A percentile compares a stretch with the other conserved stretches of the same genome.
phyloP scores from a whole-genome alignment of 2,329 filamentous ascomycete species.

The Phialophora macrospora region DNA sequence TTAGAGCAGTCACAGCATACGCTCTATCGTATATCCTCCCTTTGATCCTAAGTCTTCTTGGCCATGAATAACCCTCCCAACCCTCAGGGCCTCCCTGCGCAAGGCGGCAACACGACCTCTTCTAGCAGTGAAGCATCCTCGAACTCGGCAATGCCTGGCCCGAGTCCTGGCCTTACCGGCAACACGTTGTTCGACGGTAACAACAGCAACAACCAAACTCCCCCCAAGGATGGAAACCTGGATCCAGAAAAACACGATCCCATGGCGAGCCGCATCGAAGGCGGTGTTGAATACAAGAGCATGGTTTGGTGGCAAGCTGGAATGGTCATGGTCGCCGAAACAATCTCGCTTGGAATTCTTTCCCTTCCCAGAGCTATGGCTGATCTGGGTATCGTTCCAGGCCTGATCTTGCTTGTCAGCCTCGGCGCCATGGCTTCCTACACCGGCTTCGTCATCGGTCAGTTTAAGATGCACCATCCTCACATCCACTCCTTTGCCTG shows the following conservation, averaged over 20 bases:
- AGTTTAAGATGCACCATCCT: slow-evolving; percentile 59
- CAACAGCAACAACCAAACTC: slow-evolving; percentile 1
- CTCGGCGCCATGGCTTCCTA: slow-evolving; percentile 64
- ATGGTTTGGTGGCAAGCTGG: slow-evolving; percentile 37
- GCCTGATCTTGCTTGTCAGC: slow-evolving; percentile 59
- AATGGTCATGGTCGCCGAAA: slow-evolving; percentile 62
- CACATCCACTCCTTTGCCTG: slow-evolving; percentile 70
- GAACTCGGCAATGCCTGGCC: not conserved
- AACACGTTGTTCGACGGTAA: slow-evolving; percentile 8
- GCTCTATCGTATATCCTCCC: not conserved
- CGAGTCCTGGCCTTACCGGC: slow-evolving; percentile 5
- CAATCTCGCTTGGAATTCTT: slow-evolving; percentile 63
- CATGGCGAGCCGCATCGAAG: slow-evolving; percentile 27
- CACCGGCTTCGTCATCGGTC: slow-evolving; percentile 64
- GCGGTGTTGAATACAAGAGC: slow-evolving; percentile 33
- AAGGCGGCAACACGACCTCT: not conserved
- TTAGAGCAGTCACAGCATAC: slow-evolving; percentile 6
- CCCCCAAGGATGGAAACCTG: slow-evolving; percentile 16
- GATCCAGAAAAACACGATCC: slow-evolving; percentile 21
- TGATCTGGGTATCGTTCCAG: slow-evolving; percentile 58
- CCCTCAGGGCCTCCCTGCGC: not conserved
- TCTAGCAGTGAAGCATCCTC: slow-evolving; percentile 2
- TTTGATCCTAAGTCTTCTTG: slow-evolving; percentile 13
- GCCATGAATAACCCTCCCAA: slow-evolving; percentile 8
- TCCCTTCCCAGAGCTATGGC: slow-evolving; percentile 60